Base-by-base conservation (phyloP, 2,329 filamentous ascomycete species). In the Ambrosiella cleistominuta region DNA sequence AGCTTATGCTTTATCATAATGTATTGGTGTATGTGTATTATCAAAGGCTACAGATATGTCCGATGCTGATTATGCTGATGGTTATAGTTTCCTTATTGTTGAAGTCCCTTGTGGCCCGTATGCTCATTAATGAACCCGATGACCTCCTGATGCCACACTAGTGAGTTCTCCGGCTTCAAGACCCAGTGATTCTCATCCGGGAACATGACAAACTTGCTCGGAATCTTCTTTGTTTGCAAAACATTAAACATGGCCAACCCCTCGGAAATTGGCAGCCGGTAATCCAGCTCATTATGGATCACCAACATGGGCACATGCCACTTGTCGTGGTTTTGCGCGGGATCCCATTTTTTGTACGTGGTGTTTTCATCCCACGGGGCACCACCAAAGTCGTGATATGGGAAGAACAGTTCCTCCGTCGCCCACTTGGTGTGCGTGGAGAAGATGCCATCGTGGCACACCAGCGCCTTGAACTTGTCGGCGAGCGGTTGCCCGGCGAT, bases 261-360 rank as follows among this genome's bases (percentile, higher is more conserved):
- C 69, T 96, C 91, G 0, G 84, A 81, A 57, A 97, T 83, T 0
- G 89, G 85, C 35, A 96, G 73, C 15, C 91, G 80, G 67, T 95
- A 97, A 69, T 97, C 91, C 38, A 93, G 76, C 65, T 93, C 88
- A 66, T 82, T 91, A 70, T 97, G 91, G 57, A 97, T 89, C 61
- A 81, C 69, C 62, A 98, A 74, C 70, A 93, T 84, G 0, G 93
- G 93, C 0, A 90, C 96, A 1, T 78, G 73, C 90, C 90, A 96
- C 63, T 91, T 76, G 40, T 75, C 71, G 61, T 80, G 77, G 56
- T 78, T 73, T 56, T 74, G 71, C 0, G 83, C 75, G 0, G 85
- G 85, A 67, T 88, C 84, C 80, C 81, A 88, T 63, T 77, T 78
- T 65, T 79, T 78, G 65, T 86, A 88, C 27, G 72, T 76, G 12